phyloP scores from a whole-genome alignment of 345 rosid species.

The Erodium maritimum region DNA sequence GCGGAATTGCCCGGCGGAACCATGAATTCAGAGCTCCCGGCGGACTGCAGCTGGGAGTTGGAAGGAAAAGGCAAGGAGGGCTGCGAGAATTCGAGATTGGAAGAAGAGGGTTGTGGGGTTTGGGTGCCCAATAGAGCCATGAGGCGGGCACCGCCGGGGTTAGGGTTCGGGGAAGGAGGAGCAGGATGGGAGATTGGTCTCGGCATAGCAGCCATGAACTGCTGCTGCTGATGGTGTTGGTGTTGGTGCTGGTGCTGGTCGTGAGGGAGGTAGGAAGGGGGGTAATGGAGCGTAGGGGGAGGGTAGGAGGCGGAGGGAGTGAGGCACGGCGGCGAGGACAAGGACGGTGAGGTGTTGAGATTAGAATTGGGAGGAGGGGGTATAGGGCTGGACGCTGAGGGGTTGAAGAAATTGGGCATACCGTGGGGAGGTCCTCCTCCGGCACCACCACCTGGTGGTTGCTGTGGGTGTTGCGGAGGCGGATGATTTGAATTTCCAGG shows the following conservation, averaged over 20 bases:
- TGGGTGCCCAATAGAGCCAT: conserved; percentile 24
- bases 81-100: conserved; percentile 13
- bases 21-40: conserved; percentile 1
- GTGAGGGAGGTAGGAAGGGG: conserved; percentile 15
- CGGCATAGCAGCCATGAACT: conserved; percentile 7
- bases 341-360: conserved; percentile 10
- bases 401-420: conserved; percentile 25
- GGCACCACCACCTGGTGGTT: conserved; percentile 10
- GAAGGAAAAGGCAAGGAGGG: conserved; percentile 3
- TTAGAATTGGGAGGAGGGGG: not conserved
- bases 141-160: conserved; percentile 15
- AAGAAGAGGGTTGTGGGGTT: conserved; percentile 12
- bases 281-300: conserved; percentile 28
- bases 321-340: conserved; percentile 11
- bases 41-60: conserved; percentile 2
- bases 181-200: conserved; percentile 7
- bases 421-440: conserved; percentile 11
- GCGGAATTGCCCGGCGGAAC: not conserved
- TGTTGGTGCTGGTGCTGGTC: conserved; percentile 19
- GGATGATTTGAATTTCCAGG: conserved; percentile 19
- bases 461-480: conserved; percentile 1
- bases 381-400: conserved; percentile 15
- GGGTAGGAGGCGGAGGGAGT: conserved; percentile 33
- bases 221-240: conserved; percentile 19
- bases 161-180: conserved; percentile 8